Percentiles rank a stretch among this genome's conserved stretches.
Evolutionary conservation across 768 basidiomycete species (phyloP).

Genomic region (Trametes elegans): DNA sequence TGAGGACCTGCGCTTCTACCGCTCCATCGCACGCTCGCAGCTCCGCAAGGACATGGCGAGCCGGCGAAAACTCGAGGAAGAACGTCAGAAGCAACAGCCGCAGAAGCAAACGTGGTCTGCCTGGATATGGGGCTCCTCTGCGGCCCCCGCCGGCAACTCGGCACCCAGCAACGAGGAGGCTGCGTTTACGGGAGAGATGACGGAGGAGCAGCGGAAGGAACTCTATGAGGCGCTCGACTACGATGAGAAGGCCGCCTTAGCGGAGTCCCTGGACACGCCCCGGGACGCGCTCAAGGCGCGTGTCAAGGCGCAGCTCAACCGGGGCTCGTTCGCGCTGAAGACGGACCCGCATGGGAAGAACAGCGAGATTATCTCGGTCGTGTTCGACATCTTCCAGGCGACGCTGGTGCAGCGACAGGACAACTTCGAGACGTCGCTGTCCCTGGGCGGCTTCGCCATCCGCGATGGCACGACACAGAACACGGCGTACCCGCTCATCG

Average conservation of each 20-base stretch:
- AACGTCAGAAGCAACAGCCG: slow-evolving; percentile 55
- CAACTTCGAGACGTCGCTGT: slow-evolving; percentile 81
- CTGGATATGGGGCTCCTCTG: slow-evolving; percentile 84
- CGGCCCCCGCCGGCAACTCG: slow-evolving; percentile 34
- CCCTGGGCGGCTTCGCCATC: slow-evolving; percentile 82
- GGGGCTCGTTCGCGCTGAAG: slow-evolving; percentile 84
- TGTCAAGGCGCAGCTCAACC: slow-evolving; percentile 74
- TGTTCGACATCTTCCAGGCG: slow-evolving; percentile 86
- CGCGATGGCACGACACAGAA: slow-evolving; percentile 86
- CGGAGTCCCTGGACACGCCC: slow-evolving; percentile 66
- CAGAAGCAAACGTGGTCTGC: slow-evolving; percentile 54
- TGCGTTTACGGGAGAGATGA: slow-evolving; percentile 68
- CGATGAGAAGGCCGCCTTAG: slow-evolving; percentile 79
- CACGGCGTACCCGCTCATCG: slow-evolving; percentile 87
- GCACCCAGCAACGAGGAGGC: slow-evolving; percentile 43
- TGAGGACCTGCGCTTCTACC: slow-evolving; percentile 95
- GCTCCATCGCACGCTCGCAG: slow-evolving; percentile 88
- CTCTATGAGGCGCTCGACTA: slow-evolving; percentile 90
- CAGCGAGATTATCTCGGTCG: slow-evolving; percentile 77
- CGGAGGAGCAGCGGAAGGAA: slow-evolving; percentile 86
- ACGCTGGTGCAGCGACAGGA: slow-evolving; percentile 82
- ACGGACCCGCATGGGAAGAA: slow-evolving; percentile 63
- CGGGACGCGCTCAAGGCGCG: slow-evolving; percentile 78
- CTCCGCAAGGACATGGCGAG: slow-evolving; percentile 82
- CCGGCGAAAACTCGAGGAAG: slow-evolving; percentile 63